These are phyloP conservation scores for Plasmodium fragile DNA, from an alignment of 169 alveolate species.

Conservation along the genomic window DNA sequence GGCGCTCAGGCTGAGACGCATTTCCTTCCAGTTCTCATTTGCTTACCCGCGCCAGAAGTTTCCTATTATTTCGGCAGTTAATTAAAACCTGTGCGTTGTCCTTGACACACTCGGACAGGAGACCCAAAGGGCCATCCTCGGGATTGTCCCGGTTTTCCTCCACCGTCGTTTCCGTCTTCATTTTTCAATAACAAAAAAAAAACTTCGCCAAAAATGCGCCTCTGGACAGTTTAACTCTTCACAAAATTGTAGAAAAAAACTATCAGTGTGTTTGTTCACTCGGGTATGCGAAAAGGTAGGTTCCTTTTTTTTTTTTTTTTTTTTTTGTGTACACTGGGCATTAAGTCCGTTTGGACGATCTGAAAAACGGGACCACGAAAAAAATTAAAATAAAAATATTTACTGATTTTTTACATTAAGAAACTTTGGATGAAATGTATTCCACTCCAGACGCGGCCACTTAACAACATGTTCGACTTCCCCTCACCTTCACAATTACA, in stretches of 20 bases:
- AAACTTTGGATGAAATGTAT: background rate
- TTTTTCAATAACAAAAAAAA: conserved; percentile 11
- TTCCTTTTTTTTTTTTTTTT: background rate
- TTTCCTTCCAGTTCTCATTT: background rate
- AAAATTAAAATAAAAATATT: background rate
- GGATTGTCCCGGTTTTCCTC: conserved; percentile 89
- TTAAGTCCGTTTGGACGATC: background rate
- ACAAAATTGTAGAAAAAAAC: background rate
- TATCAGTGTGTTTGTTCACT: background rate
- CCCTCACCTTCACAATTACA: background rate
- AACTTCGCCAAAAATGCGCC: background rate
- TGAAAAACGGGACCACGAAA: background rate
- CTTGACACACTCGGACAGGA: conserved; percentile 95
- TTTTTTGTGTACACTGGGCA: background rate
- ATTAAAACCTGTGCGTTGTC: conserved; percentile 96
- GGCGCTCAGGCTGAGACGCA: background rate
- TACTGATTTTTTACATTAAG: background rate
- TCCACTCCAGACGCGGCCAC: background rate
- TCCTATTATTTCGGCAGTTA: conserved; percentile 97
- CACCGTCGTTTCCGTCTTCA: conserved; percentile 39
- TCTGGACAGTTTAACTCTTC: background rate
- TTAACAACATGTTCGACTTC: background rate
- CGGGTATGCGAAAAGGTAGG: background rate
- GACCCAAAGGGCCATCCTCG: conserved; percentile 96
- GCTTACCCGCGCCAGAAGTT: conserved; percentile 96